A percentile compares a stretch with the other conserved stretches of the same genome.
Conservation (phyloP, 805 yeast species). For the Osmozyma mogii region DNA sequence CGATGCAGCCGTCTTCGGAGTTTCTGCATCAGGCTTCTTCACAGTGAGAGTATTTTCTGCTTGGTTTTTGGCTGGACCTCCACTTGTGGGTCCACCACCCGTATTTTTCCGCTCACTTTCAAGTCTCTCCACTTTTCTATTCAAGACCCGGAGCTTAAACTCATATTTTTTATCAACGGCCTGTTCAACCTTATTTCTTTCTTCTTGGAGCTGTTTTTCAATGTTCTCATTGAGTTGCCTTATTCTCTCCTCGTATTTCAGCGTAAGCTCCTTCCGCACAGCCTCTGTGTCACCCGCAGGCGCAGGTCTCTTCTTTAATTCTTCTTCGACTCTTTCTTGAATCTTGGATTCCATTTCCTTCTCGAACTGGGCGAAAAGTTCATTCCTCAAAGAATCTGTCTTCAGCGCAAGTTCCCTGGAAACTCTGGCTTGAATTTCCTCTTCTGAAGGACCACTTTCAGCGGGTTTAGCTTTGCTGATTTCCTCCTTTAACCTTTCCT, state of each 20-base stretch:
- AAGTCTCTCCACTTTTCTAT: slow-evolving; percentile 44
- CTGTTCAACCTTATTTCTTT: slow-evolving; percentile 35
- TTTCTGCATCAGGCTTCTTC: too few species aligned
- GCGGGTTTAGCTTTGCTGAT: slow-evolving; percentile 23
- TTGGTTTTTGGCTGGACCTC: too few species aligned
- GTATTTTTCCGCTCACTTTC: too few species aligned
- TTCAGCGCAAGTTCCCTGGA: slow-evolving; percentile 17
- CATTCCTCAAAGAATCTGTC: slow-evolving; percentile 12
- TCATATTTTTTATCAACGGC: slow-evolving; percentile 52
- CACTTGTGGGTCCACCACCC: too few species aligned
- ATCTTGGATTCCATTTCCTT: slow-evolving; percentile 15
- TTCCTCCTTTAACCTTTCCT: slow-evolving; percentile 19
- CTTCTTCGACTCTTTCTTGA: slow-evolving; percentile 13
- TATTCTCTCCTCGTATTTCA: slow-evolving; percentile 14
- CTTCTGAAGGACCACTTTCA: slow-evolving; percentile 4
- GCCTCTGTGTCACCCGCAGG: slow-evolving; percentile 5
- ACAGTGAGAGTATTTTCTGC: too few species aligned
- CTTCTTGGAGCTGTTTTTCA: slow-evolving; percentile 9
- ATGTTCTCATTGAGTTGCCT: slow-evolving; percentile 16
- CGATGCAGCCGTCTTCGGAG: too few species aligned
- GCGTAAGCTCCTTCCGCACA: slow-evolving; percentile 10
- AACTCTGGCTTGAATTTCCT: slow-evolving; percentile 16
- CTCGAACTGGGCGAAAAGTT: slow-evolving; percentile 28
- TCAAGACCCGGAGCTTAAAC: slow-evolving; percentile 48
- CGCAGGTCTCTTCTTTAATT: slow-evolving; percentile 1